Conservation (phyloP, 768 basidiomycete genomes). For the Boletus pseudopeckii region DNA sequence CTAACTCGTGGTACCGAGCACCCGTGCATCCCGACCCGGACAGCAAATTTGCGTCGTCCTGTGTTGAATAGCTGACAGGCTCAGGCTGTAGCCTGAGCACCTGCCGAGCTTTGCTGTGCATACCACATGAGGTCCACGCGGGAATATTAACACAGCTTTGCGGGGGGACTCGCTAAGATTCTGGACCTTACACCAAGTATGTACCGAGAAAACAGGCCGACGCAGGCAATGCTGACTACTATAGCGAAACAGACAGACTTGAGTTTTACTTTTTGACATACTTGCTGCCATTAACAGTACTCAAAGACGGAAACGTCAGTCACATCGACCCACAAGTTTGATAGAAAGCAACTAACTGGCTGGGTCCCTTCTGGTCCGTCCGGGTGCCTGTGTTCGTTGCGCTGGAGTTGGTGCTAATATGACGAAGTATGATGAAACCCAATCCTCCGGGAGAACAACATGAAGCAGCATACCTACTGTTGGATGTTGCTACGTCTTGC, state of each 20-base stretch:
- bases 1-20: background rate
- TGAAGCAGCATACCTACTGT: constrained; percentile 1
- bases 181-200: background rate
- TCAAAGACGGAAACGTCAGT: background rate
- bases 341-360: constrained; percentile 6
- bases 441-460: background rate
- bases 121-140: background rate
- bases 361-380: fast-evolving
- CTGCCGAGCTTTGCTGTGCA: background rate
- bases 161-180: background rate
- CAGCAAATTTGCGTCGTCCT: too few species aligned
- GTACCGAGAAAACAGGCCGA: background rate
- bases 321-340: background rate
- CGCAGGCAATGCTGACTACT: background rate
- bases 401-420: background rate
- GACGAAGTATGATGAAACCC: background rate
- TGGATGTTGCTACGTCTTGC: fast-evolving
- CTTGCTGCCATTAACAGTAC: background rate
- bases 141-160: constrained; percentile 1
- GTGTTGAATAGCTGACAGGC: background rate
- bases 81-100: too few species aligned
- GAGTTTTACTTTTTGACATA: background rate
- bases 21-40: background rate
- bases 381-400: background rate
- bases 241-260: background rate